Evolutionary conservation across 345 rosid genomes (phyloP), one percentile per base, ranked within the genome.

Genomic region (Draba incana): DNA sequence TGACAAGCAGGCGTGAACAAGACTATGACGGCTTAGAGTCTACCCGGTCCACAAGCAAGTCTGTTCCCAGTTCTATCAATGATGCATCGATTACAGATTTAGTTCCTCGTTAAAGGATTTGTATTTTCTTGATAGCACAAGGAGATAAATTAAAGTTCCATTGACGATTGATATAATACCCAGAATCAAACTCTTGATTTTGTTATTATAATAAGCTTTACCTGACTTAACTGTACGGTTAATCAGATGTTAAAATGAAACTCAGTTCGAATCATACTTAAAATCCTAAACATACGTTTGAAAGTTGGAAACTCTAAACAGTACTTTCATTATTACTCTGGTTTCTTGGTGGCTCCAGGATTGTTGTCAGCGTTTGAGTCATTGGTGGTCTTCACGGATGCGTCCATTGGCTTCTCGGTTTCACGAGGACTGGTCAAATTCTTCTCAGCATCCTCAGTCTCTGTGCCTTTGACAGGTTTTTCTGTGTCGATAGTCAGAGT

Each of bases 401-500:
- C 85, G 0, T 68, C 77, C 13, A 57, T 76, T 39, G 84, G 60
- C 74, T 78, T 91, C 56, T 84, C 85, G 1, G 81, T 53, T 54
- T 85, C 88, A 6, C 83, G 80, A 42, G 89, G 92, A 57, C 88
- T 88, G 35, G 70, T 75, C 78, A 86, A 52, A 77, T 77, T 80
- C 80, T 84, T 90, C 83, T 88, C 90, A 15, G 72, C 79, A 13
- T 67, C 82, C 45, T 84, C 95, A 3, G 75, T 68, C 20, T 88
- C 90, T 10, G 77, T 86, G 15, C 60, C 81, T 66, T 64, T 78
- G 10, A 75, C 76, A 35, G 90, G 73, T 62, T 80, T 81, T 1
- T 88, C 92, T 8, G 79, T 76, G 59, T 79, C 85, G 49, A 94
- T 87, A 5, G 98, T 85, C 75, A 91, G 81, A 71, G 79, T 81